phyloP scores from a whole-genome alignment of 2,329 filamentous ascomycete species.

The Diaporthe sp. region DNA sequence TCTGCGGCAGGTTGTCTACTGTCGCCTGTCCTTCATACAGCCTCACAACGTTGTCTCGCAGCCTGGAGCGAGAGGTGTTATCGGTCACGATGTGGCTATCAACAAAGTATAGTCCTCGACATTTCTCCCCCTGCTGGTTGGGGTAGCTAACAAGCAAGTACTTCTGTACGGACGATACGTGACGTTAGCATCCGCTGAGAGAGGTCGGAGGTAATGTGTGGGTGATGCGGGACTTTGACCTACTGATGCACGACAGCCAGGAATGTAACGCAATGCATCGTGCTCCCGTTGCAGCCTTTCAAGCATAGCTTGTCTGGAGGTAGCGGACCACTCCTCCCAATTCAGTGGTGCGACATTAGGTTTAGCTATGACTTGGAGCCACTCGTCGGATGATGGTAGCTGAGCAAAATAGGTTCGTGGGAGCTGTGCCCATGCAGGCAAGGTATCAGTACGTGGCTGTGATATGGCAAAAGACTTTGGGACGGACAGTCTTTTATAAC shows the following conservation, averaged over 20 bases:
- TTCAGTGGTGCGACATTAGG: neutral
- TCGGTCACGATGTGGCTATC: slow-evolving; percentile 9
- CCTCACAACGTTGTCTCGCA: slow-evolving; percentile 21
- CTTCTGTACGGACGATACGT: neutral
- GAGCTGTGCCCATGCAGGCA: neutral
- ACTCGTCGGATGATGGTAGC: neutral
- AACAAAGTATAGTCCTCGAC: neutral
- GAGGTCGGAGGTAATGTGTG: neutral
- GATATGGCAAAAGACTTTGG: neutral
- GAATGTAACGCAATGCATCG: neutral
- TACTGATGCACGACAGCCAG: slow-evolving; percentile 16
- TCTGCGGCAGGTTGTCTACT: neutral
- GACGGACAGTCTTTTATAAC: neutral
- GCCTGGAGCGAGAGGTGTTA: slow-evolving; percentile 8
- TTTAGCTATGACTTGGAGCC: slow-evolving; percentile 19
- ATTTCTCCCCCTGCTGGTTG: neutral
- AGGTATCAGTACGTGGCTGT: neutral
- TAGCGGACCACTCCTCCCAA: slow-evolving; percentile 18
- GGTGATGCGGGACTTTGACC: neutral
- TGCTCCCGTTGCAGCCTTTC: slow-evolving; percentile 8
- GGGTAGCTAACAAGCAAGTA: slow-evolving; percentile 8
- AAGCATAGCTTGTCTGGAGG: neutral
- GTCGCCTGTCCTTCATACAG: slow-evolving; percentile 10
- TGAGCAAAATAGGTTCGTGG: neutral
- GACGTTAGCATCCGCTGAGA: neutral